Percentiles rank a stretch among this genome's conserved stretches.
phyloP scores from a whole-genome alignment of 148 eudicot genomes.

The Chenopodium berlandieri region DNA sequence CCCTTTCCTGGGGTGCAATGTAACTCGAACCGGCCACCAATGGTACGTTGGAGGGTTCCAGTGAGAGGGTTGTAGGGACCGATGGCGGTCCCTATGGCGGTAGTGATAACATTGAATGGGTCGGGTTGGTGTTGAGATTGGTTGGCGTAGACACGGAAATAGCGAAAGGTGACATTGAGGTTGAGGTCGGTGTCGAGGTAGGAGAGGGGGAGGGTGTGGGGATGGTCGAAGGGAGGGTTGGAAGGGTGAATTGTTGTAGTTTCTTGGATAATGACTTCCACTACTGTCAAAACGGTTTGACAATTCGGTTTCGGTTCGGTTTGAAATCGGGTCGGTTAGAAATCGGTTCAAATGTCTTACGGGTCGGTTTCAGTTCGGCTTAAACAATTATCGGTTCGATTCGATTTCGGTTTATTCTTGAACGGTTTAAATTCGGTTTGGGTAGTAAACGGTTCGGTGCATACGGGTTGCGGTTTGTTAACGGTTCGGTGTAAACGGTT shows the following conservation, averaged over 20 bases:
- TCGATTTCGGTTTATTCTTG: too few species aligned
- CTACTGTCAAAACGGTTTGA: too few species aligned
- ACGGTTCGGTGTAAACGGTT: too few species aligned
- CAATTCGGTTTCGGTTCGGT: too few species aligned
- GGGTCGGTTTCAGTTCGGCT: too few species aligned
- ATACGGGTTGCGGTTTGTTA: too few species aligned
- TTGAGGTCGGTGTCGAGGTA: conserved; percentile 74
- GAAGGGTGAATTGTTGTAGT: conserved; percentile 16
- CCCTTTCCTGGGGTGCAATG: neutral
- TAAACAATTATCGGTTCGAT: too few species aligned
- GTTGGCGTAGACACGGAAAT: conserved; percentile 51
- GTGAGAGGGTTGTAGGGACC: conserved; percentile 47
- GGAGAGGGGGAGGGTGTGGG: conserved; percentile 59
- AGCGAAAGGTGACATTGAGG: conserved; percentile 60
- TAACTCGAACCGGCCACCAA: conserved; percentile 10
- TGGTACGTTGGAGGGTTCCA: conserved; percentile 39
- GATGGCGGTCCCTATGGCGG: conserved; percentile 50
- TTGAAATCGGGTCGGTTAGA: too few species aligned
- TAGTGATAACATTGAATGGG: conserved; percentile 45
- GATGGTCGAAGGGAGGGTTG: conserved; percentile 31
- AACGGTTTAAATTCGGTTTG: too few species aligned
- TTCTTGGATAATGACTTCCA: conserved; percentile 13
- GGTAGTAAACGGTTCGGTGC: too few species aligned
- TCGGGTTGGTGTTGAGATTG: conserved; percentile 12
- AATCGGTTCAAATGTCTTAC: too few species aligned